phyloP scores from a whole-genome alignment of 2,329 filamentous ascomycete genomes.

The Ophioceras dolichostomum region DNA sequence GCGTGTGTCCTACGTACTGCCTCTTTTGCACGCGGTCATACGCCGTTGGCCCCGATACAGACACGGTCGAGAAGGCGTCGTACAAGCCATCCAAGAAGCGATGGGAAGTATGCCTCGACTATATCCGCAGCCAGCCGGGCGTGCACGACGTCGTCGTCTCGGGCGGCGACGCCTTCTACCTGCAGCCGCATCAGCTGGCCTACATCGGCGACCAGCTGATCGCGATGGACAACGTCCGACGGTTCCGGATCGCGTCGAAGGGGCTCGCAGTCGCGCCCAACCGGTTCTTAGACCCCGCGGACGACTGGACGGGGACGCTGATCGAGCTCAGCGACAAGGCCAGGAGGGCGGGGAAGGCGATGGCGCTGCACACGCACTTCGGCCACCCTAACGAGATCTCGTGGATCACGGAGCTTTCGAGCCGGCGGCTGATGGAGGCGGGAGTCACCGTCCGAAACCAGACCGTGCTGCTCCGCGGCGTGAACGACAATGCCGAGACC shows the following conservation, averaged over 20 bases:
- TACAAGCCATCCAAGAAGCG: slow-evolving; percentile 25
- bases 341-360: slow-evolving; percentile 39
- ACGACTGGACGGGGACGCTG: slow-evolving; percentile 40
- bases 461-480: too few species aligned
- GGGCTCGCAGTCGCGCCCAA: slow-evolving; percentile 46
- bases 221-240: slow-evolving; percentile 41
- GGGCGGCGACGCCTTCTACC: slow-evolving; percentile 48
- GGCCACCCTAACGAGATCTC: slow-evolving; percentile 51
- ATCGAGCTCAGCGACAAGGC: slow-evolving; percentile 37
- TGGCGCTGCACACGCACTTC: slow-evolving; percentile 54
- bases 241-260: slow-evolving; percentile 50
- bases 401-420: slow-evolving; percentile 37
- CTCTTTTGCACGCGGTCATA: too few species aligned
- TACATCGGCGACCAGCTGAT: slow-evolving; percentile 43
- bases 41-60: slow-evolving; percentile 42
- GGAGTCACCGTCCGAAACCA: too few species aligned
- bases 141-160: slow-evolving; percentile 50
- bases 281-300: slow-evolving; percentile 35
- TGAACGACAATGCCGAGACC: too few species aligned
- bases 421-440: too few species aligned
- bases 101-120: slow-evolving; percentile 44
- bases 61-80: slow-evolving; percentile 31
- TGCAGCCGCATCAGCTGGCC: slow-evolving; percentile 36
- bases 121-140: slow-evolving; percentile 36
- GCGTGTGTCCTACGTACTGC: too few species aligned